Evolutionary conservation across 371 early-diverging fungal genomes (phyloP).

Genomic region (Mortierella sp.): DNA sequence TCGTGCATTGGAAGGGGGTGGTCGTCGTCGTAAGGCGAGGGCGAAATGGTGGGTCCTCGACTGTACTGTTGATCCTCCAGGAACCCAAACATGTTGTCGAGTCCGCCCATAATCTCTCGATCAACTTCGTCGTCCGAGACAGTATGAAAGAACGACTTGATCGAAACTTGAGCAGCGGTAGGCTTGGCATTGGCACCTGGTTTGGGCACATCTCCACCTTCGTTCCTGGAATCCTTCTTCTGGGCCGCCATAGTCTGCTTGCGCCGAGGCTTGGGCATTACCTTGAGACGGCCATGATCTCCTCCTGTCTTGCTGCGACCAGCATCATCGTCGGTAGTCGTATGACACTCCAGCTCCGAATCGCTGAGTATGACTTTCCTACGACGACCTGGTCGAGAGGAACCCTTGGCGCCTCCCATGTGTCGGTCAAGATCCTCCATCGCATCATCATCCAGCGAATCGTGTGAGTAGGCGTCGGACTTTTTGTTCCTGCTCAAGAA

Average conservation of each 20-base stretch:
- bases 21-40: neutral
- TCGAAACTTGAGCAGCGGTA: neutral
- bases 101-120: conserved; percentile 49
- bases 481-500: neutral
- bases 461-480: neutral
- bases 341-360: neutral
- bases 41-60: neutral
- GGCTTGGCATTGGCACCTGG: neutral
- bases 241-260: neutral
- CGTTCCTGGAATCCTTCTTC: neutral
- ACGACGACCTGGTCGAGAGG: neutral
- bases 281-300: neutral
- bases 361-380: conserved; percentile 3
- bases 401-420: neutral
- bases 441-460: conserved; percentile 10
- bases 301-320: neutral
- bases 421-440: conserved; percentile 9
- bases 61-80: neutral
- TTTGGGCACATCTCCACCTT: neutral
- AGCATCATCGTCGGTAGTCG: neutral
- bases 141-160: conserved; percentile 14
- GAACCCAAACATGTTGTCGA: conserved; percentile 15
- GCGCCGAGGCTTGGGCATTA: neutral
- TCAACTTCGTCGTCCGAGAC: conserved; percentile 51
- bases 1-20: neutral